phyloP scores from a whole-genome alignment of 2,329 filamentous ascomycete species.

The Tetracladium maxilliforme region DNA sequence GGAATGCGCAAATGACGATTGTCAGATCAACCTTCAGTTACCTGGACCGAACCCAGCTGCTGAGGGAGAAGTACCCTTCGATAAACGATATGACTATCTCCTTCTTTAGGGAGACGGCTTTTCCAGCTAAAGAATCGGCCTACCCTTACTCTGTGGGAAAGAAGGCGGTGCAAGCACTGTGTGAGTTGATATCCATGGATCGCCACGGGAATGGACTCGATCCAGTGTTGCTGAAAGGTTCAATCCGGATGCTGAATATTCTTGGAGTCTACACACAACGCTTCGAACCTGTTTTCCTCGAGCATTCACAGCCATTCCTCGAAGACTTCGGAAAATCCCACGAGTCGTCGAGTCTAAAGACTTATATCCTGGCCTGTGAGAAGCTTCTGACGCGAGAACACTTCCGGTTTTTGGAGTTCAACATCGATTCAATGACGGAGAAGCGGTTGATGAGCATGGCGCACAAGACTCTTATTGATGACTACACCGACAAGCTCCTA shows the following conservation, averaged over 20 bases:
- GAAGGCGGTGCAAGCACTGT: slow-evolving; percentile 44
- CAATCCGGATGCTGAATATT: slow-evolving; percentile 74
- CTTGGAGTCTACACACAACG: slow-evolving; percentile 63
- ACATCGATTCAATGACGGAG: slow-evolving; percentile 72
- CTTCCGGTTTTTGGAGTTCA: slow-evolving; percentile 63
- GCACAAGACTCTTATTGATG: slow-evolving; percentile 56
- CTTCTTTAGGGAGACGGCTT: slow-evolving; percentile 54
- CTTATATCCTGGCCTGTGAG: slow-evolving; percentile 61
- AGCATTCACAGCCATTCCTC: slow-evolving; percentile 54
- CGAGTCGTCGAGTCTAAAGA: slow-evolving; percentile 47
- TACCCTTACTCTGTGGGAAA: slow-evolving; percentile 17
- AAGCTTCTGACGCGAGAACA: slow-evolving; percentile 59
- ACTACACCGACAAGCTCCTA: slow-evolving; percentile 51
- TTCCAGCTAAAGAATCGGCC: slow-evolving; percentile 14
- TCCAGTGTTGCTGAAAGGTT: slow-evolving; percentile 50
- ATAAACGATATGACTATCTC: slow-evolving; percentile 70
- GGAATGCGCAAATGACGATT: slow-evolving; percentile 34
- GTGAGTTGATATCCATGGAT: slow-evolving; percentile 60
- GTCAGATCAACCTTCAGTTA: slow-evolving; percentile 88
- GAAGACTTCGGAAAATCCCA: slow-evolving; percentile 52
- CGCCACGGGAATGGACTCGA: slow-evolving; percentile 45
- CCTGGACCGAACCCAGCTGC: slow-evolving; percentile 76
- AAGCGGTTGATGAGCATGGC: slow-evolving; percentile 59
- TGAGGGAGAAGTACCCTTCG: slow-evolving; percentile 56
- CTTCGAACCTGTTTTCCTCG: slow-evolving; percentile 67